Evolutionary conservation across 768 basidiomycete genomes (phyloP), one percentile per base, ranked within the genome.

Genomic region (Mycena alexandri): DNA sequence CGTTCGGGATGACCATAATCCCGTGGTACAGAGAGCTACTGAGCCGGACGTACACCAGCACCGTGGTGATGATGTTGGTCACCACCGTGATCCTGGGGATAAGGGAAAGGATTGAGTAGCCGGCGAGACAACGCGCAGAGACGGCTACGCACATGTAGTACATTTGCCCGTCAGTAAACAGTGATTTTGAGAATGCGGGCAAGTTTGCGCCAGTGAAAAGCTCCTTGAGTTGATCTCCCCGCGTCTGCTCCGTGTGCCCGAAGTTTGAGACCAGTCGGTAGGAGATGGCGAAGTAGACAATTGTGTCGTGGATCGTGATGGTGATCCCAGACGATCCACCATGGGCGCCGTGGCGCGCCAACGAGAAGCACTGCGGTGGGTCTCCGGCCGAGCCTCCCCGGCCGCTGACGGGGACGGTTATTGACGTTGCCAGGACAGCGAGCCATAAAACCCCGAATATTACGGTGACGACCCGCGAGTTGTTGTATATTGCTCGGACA

Each of bases 221-320:
- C n/a, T 65, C 44, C 41, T 25, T 57, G 13, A 69, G 2, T 17
- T 50, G 58, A 41, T 24, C 54, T 29, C 61, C 38, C 1, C 61
- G n/a, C 8, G 59, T 42, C n/a, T 47, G 17, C 12, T 55, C 61
- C 22, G 66, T 64, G 2, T 68, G 61, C 12, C 48, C n/a, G 21
- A 59, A 62, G 36, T 66, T 68, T 10, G 44, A 34, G 22, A 74
- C 41, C 10, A 82, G 65, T 4, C 73, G 68, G 68, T 71, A 75
- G 12, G 80, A 77, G 10, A 79, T 77, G 17, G 78, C 75, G 38
- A 78, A 42, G 58, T 79, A 79, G 16, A 79, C 75, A 42, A 70
- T 57, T 1, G 76, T 79, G 58, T 81, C 79, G 48, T 75, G 67
- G 13, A 79, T 63, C 2, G 76, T 61, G 5, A 72, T 61, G 10